Conservation (phyloP, 352 stramenopile genomes). For the Phytopythium mirpurense region DNA sequence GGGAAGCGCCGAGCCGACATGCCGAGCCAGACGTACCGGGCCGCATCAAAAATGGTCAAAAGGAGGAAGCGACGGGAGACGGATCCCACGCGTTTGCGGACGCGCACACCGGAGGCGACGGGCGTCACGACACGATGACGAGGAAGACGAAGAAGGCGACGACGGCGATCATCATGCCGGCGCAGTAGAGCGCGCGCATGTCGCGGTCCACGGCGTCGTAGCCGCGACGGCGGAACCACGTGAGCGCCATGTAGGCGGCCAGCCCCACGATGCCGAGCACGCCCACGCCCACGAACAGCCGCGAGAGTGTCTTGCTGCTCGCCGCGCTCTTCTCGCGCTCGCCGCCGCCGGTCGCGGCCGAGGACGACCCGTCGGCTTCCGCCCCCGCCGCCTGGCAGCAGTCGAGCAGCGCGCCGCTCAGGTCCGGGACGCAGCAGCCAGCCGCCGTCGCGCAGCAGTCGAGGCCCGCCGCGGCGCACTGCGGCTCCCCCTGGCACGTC, state of each 20-base stretch:
- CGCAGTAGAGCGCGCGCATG: conserved; percentile 62
- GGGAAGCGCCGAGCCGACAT: neutral
- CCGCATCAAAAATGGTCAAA: conserved; percentile 1
- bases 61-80: no score
- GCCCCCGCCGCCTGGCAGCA: conserved; percentile 21
- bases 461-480: conserved; percentile 24
- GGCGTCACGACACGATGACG: conserved; percentile 36
- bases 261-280: conserved; percentile 28
- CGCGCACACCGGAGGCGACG: no score
- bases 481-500: conserved; percentile 27
- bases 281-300: conserved; percentile 37
- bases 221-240: conserved; percentile 62
- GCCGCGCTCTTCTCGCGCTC: conserved; percentile 1
- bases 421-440: conserved; percentile 33
- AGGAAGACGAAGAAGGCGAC: conserved; percentile 71
- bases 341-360: conserved; percentile 7
- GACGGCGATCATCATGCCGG: conserved; percentile 46
- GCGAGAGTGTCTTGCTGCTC: conserved; percentile 12
- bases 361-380: neutral
- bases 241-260: conserved; percentile 35
- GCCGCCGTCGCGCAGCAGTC: conserved; percentile 26
- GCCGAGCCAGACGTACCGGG: no score
- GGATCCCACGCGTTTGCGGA: no score
- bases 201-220: conserved; percentile 59
- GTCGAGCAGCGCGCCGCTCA: conserved; percentile 16